Percentiles rank a stretch among this genome's conserved stretches.
Evolutionary conservation across 768 basidiomycete species (phyloP).

Genomic region (Amanita exitialis): DNA sequence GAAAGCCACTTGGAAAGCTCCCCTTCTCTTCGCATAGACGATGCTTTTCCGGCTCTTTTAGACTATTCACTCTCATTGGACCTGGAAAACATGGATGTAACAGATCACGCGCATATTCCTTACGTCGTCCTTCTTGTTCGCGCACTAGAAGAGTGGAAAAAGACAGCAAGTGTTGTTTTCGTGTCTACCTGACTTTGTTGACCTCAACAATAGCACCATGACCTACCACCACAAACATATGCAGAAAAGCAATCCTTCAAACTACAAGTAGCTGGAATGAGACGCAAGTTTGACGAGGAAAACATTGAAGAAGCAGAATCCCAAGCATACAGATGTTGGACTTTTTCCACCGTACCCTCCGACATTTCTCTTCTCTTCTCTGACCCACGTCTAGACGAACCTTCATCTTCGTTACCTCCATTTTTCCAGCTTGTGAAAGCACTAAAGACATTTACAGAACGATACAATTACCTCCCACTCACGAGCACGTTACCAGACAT

Average conservation of each 20-base stretch:
- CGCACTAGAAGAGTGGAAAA: conserved; percentile 77
- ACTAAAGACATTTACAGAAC: conserved; percentile 50
- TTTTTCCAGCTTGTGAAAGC: conserved; percentile 78
- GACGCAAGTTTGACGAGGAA: conserved; percentile 80
- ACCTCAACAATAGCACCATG: conserved; percentile 45
- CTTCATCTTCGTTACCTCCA: conserved; percentile 23
- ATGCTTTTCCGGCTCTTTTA: conserved; percentile 76
- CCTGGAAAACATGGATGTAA: conserved; percentile 72
- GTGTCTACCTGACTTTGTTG: not conserved
- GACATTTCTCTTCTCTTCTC: conserved; percentile 58
- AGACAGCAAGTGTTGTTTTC: conserved; percentile 34
- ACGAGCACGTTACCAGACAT: conserved; percentile 88
- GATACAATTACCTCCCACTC: conserved; percentile 66
- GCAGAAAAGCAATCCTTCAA: conserved; percentile 79
- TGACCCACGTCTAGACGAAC: conserved; percentile 35
- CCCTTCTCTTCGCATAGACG: conserved; percentile 76
- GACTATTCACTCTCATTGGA: conserved; percentile 66
- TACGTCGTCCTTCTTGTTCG: conserved; percentile 85
- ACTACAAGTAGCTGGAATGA: conserved; percentile 45
- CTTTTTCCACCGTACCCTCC: conserved; percentile 46
- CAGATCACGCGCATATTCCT: conserved; percentile 85
- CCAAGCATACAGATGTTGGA: conserved; percentile 80
- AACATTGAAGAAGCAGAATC: conserved; percentile 94
- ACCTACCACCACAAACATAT: conserved; percentile 42
- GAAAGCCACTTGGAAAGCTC: conserved; percentile 76